phyloP scores from a whole-genome alignment of 2,329 filamentous ascomycete genomes.

The Microcyclosporella mali region DNA sequence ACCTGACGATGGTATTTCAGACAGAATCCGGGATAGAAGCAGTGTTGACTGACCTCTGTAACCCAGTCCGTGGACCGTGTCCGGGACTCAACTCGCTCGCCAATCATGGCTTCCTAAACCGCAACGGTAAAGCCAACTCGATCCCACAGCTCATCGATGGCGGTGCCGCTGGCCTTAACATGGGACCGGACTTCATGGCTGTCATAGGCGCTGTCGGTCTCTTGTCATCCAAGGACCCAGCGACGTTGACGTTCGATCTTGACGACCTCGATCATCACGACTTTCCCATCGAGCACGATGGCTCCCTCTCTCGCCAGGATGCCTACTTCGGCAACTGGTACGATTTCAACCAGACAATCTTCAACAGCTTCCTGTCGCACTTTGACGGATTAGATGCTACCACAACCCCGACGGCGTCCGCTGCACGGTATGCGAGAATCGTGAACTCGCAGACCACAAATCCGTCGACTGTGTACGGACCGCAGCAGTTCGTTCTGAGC shows the following conservation, averaged over 20 bases:
- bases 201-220: constrained; percentile 21
- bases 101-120: constrained; percentile 20
- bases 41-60: not conserved
- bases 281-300: constrained; percentile 33
- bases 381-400: constrained; percentile 19
- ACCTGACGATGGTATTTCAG: constrained; percentile 12
- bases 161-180: constrained; percentile 18
- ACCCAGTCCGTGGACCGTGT: constrained; percentile 11
- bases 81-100: constrained; percentile 19
- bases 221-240: constrained; percentile 18
- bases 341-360: constrained; percentile 28
- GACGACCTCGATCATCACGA: constrained; percentile 24
- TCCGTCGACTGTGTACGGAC: constrained; percentile 27
- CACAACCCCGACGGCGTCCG: constrained; percentile 22
- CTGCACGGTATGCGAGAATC: constrained; percentile 24
- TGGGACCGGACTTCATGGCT: constrained; percentile 23
- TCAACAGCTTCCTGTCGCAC: constrained; percentile 18
- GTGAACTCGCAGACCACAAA: constrained; percentile 19
- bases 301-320: constrained; percentile 28
- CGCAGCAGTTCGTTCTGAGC: constrained; percentile 27
- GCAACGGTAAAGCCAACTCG: constrained; percentile 19
- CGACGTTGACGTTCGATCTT: constrained; percentile 18
- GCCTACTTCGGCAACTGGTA: constrained; percentile 27
- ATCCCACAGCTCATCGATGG: constrained; percentile 20
- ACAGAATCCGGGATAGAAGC: too few species aligned